These are phyloP conservation scores for Leccinellum albellum DNA, from an alignment of 768 basidiomycete species.

Conservation along the genomic window DNA sequence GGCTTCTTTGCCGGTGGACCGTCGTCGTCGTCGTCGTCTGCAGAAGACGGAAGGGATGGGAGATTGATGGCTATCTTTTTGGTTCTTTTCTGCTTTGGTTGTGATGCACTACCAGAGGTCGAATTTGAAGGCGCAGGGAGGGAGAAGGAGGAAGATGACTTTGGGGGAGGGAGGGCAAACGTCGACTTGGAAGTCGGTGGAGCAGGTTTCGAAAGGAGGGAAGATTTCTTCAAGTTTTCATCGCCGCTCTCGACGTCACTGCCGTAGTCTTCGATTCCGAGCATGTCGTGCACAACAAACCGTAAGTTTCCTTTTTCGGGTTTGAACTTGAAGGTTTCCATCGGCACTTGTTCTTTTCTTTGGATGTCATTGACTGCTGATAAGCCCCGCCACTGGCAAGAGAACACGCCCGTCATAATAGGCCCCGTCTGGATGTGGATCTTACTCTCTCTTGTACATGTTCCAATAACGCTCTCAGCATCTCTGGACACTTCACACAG, in stretches of 20 bases:
- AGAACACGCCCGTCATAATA: too few species aligned
- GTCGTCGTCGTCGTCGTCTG: conserved; percentile 44
- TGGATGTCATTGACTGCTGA: too few species aligned
- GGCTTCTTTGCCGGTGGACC: conserved; percentile 59
- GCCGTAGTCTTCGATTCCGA: conserved; percentile 75
- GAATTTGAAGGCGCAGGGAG: conserved; percentile 25
- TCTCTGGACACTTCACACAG: too few species aligned
- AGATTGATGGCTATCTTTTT: conserved; percentile 42
- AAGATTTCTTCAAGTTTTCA: conserved; percentile 26
- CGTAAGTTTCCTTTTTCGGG: neutral
- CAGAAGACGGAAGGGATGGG: conserved; percentile 27
- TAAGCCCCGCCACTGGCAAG: too few species aligned
- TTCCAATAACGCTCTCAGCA: too few species aligned
- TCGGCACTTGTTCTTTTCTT: too few species aligned
- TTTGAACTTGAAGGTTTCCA: neutral
- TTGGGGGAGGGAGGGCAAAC: conserved; percentile 37
- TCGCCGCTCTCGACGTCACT: conserved; percentile 64
- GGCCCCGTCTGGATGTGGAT: too few species aligned
- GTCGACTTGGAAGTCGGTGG: conserved; percentile 30
- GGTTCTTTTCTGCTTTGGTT: conserved; percentile 38
- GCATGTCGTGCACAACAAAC: conserved; percentile 40
- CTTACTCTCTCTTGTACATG: too few species aligned
- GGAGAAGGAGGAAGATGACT: conserved; percentile 22
- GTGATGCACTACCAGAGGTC: conserved; percentile 9
- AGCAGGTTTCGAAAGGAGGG: conserved; percentile 24